A percentile compares a stretch with the other conserved stretches of the same genome.
Evolutionary conservation across 2,329 filamentous ascomycete species (phyloP).

Genomic region (Xylariales sp.): DNA sequence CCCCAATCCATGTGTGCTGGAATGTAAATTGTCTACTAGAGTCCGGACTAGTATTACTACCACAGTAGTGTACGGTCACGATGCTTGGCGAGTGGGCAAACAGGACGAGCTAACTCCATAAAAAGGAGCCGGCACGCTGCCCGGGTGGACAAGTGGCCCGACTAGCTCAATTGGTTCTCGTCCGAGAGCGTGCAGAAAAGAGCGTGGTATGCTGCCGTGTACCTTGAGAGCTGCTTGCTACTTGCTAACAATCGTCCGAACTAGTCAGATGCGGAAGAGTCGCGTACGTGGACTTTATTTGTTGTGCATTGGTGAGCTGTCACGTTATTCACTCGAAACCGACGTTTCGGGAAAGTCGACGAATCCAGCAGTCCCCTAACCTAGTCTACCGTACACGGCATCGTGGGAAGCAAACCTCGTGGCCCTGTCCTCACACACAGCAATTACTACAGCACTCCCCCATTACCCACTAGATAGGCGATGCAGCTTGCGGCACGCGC

Average conservation of each 20-base stretch:
- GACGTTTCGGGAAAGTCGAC: constrained; percentile 20
- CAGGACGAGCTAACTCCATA: constrained; percentile 18
- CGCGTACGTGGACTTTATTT: background rate
- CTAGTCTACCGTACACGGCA: background rate
- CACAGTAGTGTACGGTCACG: constrained; percentile 28
- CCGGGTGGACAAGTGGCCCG: constrained; percentile 22
- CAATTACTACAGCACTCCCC: constrained; percentile 21
- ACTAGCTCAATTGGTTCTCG: constrained; percentile 15
- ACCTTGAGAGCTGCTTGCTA: background rate
- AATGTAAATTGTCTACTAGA: background rate
- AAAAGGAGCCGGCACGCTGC: constrained; percentile 22
- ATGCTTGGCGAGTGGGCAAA: constrained; percentile 31
- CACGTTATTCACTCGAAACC: constrained; percentile 27
- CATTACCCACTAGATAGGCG: background rate
- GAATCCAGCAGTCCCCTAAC: background rate
- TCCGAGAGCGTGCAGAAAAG: background rate
- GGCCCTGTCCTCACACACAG: constrained; percentile 7
- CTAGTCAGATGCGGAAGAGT: too few species aligned
- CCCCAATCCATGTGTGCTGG: background rate
- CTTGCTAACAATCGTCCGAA: too few species aligned
- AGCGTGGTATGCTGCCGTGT: background rate
- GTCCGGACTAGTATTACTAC: background rate
- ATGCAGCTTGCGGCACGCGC: background rate
- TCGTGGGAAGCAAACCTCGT: constrained; percentile 21
- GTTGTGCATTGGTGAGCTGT: constrained; percentile 28